A percentile compares a stretch with the other conserved stretches of the same genome.
Conservation (phyloP, 1,284 basidiomycete species). For the Anthracocystis panici-leucophaei region DNA sequence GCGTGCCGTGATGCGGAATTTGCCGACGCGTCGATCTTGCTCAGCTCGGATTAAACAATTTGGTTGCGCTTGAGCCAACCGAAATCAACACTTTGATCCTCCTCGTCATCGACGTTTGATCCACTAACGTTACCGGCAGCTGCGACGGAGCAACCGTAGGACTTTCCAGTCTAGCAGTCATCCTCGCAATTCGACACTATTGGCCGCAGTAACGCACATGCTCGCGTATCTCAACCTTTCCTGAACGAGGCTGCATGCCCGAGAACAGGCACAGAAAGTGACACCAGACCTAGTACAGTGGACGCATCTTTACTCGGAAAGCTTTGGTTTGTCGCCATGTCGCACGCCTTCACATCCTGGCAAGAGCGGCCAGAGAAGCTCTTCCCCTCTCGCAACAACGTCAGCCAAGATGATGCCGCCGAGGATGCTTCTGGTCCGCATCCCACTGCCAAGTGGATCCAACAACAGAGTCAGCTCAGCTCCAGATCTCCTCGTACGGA, state of each 20-base stretch:
- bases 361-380: constrained; percentile 46
- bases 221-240: neutral
- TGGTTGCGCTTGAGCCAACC: constrained; percentile 37
- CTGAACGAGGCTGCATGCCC: neutral
- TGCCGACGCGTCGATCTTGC: constrained; percentile 1
- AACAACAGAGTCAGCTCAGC: constrained; percentile 23
- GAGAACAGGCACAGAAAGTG: neutral
- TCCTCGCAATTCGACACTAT: neutral
- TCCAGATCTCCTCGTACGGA: constrained; percentile 15
- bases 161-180: neutral
- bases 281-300: neutral
- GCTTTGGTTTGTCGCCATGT: constrained; percentile 24
- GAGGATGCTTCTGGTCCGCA: constrained; percentile 8
- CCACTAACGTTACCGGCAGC: neutral
- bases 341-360: constrained; percentile 36
- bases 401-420: neutral
- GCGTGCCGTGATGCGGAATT: neutral
- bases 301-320: neutral
- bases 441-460: constrained; percentile 28
- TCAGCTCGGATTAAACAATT: neutral
- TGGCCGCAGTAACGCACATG: neutral
- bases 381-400: constrained; percentile 10
- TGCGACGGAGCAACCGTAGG: neutral
- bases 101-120: neutral
- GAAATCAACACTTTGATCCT: constrained; percentile 13